These are phyloP conservation scores for Pichia membranifaciens DNA, from an alignment of 805 yeast genomes.

Conservation along the genomic window DNA sequence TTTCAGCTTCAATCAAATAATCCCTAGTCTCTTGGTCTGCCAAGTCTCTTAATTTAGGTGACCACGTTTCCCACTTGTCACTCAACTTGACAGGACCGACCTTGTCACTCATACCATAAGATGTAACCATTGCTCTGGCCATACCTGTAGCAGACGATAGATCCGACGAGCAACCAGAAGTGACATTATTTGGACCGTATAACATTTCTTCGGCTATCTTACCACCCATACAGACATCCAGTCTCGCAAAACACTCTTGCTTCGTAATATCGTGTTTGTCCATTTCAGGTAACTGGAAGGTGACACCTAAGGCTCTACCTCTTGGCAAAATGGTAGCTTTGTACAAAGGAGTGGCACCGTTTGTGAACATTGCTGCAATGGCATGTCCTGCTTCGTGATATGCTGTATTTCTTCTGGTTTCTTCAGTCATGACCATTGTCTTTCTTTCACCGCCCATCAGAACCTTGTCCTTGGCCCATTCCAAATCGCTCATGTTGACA, in stretches of 20 bases:
- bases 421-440: conserved; percentile 97
- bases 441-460: conserved; percentile 97
- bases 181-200: conserved; percentile 87
- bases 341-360: conserved; percentile 91
- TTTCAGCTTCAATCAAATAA: conserved; percentile 67
- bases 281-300: conserved; percentile 97
- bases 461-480: conserved; percentile 99
- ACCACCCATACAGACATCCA: conserved; percentile 99
- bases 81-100: conserved; percentile 89
- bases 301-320: conserved; percentile 93
- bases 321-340: conserved; percentile 96
- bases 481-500: conserved; percentile 87
- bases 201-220: conserved; percentile 92
- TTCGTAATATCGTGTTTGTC: conserved; percentile 92
- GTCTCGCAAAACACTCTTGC: conserved; percentile 80
- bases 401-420: conserved; percentile 88
- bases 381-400: conserved; percentile 99
- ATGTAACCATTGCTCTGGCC: conserved; percentile 95
- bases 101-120: conserved; percentile 91
- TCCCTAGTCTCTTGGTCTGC: conserved; percentile 91
- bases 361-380: conserved; percentile 90
- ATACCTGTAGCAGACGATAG: conserved; percentile 82
- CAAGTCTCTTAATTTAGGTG: conserved; percentile 75
- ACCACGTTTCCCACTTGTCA: conserved; percentile 95
- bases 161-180: conserved; percentile 94